Conservation (phyloP, 768 basidiomycete genomes). For the Crassisporium funariophilum region DNA sequence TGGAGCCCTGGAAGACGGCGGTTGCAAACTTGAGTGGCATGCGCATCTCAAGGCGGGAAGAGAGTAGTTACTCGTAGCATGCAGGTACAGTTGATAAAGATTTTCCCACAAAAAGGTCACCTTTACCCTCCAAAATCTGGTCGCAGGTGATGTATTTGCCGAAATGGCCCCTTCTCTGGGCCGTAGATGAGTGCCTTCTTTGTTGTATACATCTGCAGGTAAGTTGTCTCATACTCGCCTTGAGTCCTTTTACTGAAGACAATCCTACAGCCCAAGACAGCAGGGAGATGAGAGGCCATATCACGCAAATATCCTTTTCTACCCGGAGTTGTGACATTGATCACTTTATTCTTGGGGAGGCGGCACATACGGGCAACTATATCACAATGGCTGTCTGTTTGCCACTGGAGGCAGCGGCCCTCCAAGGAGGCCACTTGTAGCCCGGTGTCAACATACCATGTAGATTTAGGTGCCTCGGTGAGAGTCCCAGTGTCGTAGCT, state of each 20-base stretch:
- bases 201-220: slow-evolving; percentile 35
- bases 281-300: slow-evolving; percentile 27
- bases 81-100: slow-evolving; percentile 22
- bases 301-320: slow-evolving; percentile 28
- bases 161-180: slow-evolving; percentile 13
- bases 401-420: slow-evolving; percentile 29
- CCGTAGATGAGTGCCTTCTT: slow-evolving; percentile 33
- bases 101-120: slow-evolving; percentile 5
- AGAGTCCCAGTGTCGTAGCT: neutral
- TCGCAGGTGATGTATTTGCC: slow-evolving; percentile 23
- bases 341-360: slow-evolving; percentile 13
- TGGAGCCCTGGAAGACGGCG: slow-evolving; percentile 7
- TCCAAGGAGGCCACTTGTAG: slow-evolving; percentile 20
- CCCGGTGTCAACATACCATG: slow-evolving; percentile 35
- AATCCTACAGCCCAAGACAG: slow-evolving; percentile 33
- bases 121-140: slow-evolving; percentile 17
- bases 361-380: slow-evolving; percentile 15
- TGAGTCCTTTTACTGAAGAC: slow-evolving; percentile 17
- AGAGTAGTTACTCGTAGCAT: slow-evolving; percentile 18
- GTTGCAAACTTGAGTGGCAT: slow-evolving; percentile 17
- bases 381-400: slow-evolving; percentile 27
- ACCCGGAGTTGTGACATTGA: slow-evolving; percentile 19
- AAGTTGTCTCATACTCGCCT: slow-evolving; percentile 18
- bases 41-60: slow-evolving; percentile 29
- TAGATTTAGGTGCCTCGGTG: neutral